Percentiles rank a stretch among this genome's conserved stretches.
These are phyloP conservation scores for Penicillium taxi DNA, from an alignment of 495 filamentous ascomycete genomes.

Conservation along the genomic window DNA sequence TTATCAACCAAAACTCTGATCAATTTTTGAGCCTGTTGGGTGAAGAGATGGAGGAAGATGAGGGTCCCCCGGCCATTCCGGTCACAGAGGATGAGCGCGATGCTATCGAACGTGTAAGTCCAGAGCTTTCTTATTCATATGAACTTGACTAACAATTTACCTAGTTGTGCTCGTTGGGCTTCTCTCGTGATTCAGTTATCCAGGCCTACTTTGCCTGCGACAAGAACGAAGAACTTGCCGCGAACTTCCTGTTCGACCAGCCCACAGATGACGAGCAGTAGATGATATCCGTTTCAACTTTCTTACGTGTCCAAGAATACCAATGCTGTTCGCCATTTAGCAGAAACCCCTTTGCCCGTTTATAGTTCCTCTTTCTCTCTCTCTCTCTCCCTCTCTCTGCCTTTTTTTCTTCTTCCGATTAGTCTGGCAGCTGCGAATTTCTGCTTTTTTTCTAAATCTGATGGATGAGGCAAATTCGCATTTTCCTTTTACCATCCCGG, in stretches of 20 bases:
- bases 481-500: too few relatives aligned
- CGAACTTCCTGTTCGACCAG: constrained; percentile 96
- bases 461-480: too few relatives aligned
- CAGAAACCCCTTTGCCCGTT: constrained; percentile 9
- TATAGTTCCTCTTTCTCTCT: background rate
- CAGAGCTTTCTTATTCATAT: background rate
- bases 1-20: constrained; percentile 85
- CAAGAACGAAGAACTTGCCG: constrained; percentile 96
- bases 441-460: too few relatives aligned
- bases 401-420: too few relatives aligned
- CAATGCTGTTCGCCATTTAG: constrained; percentile 10
- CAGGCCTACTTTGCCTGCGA: constrained; percentile 99
- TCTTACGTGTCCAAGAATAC: too few relatives aligned
- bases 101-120: constrained; percentile 87
- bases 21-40: constrained; percentile 83
- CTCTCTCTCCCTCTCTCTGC: constrained; percentile 3
- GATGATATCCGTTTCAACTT: constrained; percentile 13
- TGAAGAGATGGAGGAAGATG: constrained; percentile 62
- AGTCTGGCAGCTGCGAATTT: constrained; percentile 6
- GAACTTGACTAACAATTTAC: constrained; percentile 26
- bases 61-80: constrained; percentile 78
- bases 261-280: constrained; percentile 76
- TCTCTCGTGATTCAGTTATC: constrained; percentile 86
- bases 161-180: constrained; percentile 83
- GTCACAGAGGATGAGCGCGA: constrained; percentile 95